Evolutionary conservation across 169 alveolate species (phyloP).

Genomic region (Eimeria maxima): DNA sequence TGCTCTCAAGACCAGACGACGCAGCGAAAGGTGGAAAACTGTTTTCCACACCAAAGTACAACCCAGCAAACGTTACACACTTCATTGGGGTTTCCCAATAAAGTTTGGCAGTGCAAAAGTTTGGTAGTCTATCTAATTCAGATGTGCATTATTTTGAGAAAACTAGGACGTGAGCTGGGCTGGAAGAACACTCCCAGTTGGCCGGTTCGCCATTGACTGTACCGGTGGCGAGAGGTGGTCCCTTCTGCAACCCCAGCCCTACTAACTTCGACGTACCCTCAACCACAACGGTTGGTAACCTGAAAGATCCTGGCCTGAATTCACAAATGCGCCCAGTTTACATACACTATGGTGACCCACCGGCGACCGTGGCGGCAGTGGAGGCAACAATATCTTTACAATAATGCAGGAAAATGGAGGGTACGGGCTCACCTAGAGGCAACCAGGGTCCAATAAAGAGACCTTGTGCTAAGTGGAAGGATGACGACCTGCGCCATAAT

Average conservation of each 20-base stretch:
- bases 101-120: not conserved
- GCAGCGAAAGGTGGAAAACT: not conserved
- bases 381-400: not conserved
- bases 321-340: not conserved
- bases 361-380: not conserved
- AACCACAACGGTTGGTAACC: constrained; percentile 58
- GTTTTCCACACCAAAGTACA: not conserved
- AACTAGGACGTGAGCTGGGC: constrained; percentile 71
- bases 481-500: constrained; percentile 66
- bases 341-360: not conserved
- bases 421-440: constrained; percentile 46
- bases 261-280: constrained; percentile 43
- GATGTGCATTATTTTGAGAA: constrained; percentile 9
- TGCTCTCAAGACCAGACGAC: not conserved
- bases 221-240: not conserved
- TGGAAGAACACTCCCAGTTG: constrained; percentile 56
- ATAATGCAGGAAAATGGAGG: not conserved
- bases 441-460: constrained; percentile 62
- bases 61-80: not conserved
- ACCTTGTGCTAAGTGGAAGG: constrained; percentile 39
- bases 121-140: not conserved
- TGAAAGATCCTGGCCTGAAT: constrained; percentile 62
- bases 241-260: constrained; percentile 10
- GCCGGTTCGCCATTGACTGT: not conserved
- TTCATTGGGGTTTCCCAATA: not conserved